Base-by-base conservation (phyloP, 2,329 filamentous ascomycete species). In the Gaeumannomyces tritici region DNA sequence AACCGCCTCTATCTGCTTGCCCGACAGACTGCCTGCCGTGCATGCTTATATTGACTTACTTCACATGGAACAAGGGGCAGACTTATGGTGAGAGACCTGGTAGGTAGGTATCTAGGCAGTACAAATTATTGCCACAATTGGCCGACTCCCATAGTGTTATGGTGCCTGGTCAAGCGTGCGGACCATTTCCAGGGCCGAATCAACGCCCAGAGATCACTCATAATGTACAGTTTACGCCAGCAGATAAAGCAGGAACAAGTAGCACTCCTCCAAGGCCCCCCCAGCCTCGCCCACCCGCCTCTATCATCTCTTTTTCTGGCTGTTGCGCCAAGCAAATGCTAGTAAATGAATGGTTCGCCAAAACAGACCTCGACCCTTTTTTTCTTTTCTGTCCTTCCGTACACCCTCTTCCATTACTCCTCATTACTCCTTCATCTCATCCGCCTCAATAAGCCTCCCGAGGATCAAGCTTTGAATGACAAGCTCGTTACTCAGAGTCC, bases 391-490 rank as follows among this genome's bases (percentile, higher is more conserved):
- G n/a, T 51, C 42, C 42, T 51, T 51, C 18, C 42, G 8, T 27
- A 21, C 13, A 12, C 8, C 24, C 21, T 8, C 24, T 33, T 33
- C 31, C 31, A 33, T 33, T 33, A 33, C n/a, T n/a, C n/a, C 47
- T 28, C 24, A 6, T 62, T 56, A 70, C 26, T 62, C 65, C 24
- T 66, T 62, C 64, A 78, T 69, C 67, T 85, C 81, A 15, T 76
- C 80, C 60, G 85, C 83, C 65, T 90, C 88, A 61, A 92, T 83
- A 67, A 97, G 75, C 64, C 86, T 84, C 0, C 93, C 93, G 60
- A 96, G 73, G 66, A 99, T 97, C 64, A 98, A 77, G 73, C 92
- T 97, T 79, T 99, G 93, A 62, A 96, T 87, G 27, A 98, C 86
- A 71, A 93, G 86, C 74, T 98, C 93, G 72, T 96, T 89, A 62